Evolutionary conservation across 2,329 filamentous ascomycete genomes (phyloP).

Genomic region (Arthrobotrys pseudoclavata): DNA sequence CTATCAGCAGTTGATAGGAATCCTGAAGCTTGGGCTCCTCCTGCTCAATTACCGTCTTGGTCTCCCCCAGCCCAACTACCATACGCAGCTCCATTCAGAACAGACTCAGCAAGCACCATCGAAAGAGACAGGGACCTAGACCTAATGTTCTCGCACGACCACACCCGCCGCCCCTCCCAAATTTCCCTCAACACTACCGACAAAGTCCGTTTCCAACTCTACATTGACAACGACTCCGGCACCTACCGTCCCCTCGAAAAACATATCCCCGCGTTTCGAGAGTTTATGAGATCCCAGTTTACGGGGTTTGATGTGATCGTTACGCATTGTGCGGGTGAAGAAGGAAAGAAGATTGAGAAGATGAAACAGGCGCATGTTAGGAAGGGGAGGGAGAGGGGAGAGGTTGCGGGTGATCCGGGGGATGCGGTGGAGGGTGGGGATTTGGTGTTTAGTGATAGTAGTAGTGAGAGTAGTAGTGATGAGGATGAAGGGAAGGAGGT

Average conservation of each 20-base stretch:
- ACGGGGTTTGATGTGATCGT: constrained; percentile 52
- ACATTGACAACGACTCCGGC: constrained; percentile 59
- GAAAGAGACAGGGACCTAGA: constrained; percentile 49
- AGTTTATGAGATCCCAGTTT: constrained; percentile 55
- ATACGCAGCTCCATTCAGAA: constrained; percentile 7
- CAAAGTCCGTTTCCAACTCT: constrained; percentile 49
- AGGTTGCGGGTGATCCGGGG: constrained; percentile 46
- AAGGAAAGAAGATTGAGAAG: constrained; percentile 52
- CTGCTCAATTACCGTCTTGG: constrained; percentile 9
- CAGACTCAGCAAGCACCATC: constrained; percentile 40
- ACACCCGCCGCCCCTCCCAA: constrained; percentile 27
- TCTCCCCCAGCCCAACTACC: not conserved
- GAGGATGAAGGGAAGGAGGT: constrained; percentile 26
- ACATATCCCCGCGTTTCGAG: constrained; percentile 45
- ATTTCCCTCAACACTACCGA: constrained; percentile 35
- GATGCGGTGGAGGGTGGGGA: constrained; percentile 57
- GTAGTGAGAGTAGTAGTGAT: constrained; percentile 37
- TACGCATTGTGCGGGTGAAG: constrained; percentile 46
- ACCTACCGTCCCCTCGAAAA: constrained; percentile 52
- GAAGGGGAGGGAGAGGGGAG: constrained; percentile 50
- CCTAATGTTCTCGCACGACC: constrained; percentile 32
- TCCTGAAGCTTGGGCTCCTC: constrained; percentile 20
- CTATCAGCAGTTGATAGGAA: constrained; percentile 28
- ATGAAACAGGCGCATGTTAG: constrained; percentile 59
- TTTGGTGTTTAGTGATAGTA: constrained; percentile 53